A percentile compares a stretch with the other conserved stretches of the same genome.
These are phyloP conservation scores for Alternaria triticimaculans DNA, from an alignment of 2,329 filamentous ascomycete genomes.

Conservation along the genomic window DNA sequence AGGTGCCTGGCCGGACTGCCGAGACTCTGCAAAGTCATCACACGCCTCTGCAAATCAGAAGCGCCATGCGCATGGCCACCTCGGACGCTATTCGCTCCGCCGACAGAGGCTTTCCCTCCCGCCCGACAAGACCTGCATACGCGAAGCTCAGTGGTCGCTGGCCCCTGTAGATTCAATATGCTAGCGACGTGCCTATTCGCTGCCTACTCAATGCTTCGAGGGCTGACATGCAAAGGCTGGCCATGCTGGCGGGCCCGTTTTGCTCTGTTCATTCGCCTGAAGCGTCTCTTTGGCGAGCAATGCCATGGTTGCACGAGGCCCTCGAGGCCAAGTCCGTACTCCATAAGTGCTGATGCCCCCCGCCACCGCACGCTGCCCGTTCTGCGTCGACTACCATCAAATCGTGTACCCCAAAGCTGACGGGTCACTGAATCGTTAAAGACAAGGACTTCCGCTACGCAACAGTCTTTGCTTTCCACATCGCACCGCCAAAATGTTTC, in stretches of 20 bases:
- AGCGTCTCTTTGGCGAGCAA: slow-evolving; percentile 19
- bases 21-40: slow-evolving; percentile 32
- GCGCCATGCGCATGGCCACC: slow-evolving; percentile 10
- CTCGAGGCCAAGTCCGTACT: slow-evolving; percentile 17
- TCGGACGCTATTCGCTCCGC: slow-evolving; percentile 28
- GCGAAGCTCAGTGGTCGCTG: slow-evolving; percentile 37
- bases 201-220: slow-evolving; percentile 27
- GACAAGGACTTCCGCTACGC: slow-evolving; percentile 10
- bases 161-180: slow-evolving; percentile 42
- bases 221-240: slow-evolving; percentile 41
- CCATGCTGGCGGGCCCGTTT: slow-evolving; percentile 28
- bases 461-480: neutral
- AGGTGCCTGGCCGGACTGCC: slow-evolving; percentile 24
- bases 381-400: slow-evolving; percentile 20
- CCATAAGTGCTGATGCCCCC: slow-evolving; percentile 37
- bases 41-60: slow-evolving; percentile 30
- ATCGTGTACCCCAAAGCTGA: slow-evolving; percentile 10
- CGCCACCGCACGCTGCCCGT: slow-evolving; percentile 35
- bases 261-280: slow-evolving; percentile 24
- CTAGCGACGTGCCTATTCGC: slow-evolving; percentile 33
- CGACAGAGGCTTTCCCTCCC: slow-evolving; percentile 34
- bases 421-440: slow-evolving; percentile 11
- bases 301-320: slow-evolving; percentile 30
- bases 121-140: slow-evolving; percentile 28
- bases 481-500: slow-evolving; percentile 37